Conservation (phyloP, 805 yeast species). For the Phaffomyces thermotolerans region DNA sequence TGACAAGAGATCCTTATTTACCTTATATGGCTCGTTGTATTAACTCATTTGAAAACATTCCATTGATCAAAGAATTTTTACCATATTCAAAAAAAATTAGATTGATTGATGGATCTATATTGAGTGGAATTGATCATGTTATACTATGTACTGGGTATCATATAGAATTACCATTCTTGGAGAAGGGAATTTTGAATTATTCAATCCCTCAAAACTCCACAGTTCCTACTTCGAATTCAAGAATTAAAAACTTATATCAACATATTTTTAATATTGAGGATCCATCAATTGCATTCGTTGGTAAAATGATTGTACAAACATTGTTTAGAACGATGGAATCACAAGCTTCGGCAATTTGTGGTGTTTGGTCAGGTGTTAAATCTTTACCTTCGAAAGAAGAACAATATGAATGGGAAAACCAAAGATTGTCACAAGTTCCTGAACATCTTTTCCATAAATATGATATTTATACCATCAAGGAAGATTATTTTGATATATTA, state of each 20-base stretch:
- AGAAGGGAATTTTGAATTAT: conserved; percentile 19
- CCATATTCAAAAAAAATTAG: conserved; percentile 23
- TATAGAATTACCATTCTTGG: conserved; percentile 32
- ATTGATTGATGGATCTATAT: conserved; percentile 28
- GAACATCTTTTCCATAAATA: conserved; percentile 30
- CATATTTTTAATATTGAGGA: conserved; percentile 40
- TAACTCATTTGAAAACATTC: conserved; percentile 21
- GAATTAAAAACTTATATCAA: conserved; percentile 36
- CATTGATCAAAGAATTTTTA: conserved; percentile 22
- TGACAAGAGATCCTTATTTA: conserved; percentile 52
- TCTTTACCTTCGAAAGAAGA: conserved; percentile 34
- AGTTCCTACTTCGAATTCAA: conserved; percentile 21
- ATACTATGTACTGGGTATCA: conserved; percentile 40
- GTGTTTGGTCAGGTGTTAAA: conserved; percentile 42
- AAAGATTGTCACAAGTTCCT: conserved; percentile 19
- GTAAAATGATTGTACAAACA: conserved; percentile 32
- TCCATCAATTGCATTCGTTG: conserved; percentile 40
- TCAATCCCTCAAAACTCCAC: conserved; percentile 19
- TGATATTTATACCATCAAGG: conserved; percentile 23
- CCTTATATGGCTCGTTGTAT: conserved; percentile 29
- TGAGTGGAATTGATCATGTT: conserved; percentile 30
- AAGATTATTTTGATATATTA: conserved; percentile 25
- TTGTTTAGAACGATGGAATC: conserved; percentile 45
- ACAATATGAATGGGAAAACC: conserved; percentile 30
- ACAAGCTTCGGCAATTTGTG: conserved; percentile 48